A percentile compares a stretch with the other conserved stretches of the same genome.
Conservation (phyloP, 2,329 filamentous ascomycete genomes). For the Penicillium hordei region DNA sequence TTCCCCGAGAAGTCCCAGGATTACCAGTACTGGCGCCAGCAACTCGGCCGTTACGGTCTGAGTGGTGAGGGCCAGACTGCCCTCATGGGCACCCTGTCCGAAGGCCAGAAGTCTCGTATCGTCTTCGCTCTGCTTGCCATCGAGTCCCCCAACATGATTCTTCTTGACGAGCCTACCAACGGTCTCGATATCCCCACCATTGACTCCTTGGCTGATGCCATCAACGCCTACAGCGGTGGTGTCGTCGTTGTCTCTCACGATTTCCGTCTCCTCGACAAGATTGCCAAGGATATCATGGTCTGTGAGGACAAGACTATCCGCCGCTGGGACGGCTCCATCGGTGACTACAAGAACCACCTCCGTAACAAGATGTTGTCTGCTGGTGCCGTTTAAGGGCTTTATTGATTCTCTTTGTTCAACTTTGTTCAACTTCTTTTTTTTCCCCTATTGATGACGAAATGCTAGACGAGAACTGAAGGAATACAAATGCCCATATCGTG, state of each 20-base stretch:
- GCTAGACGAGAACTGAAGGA: slow-evolving; percentile 34
- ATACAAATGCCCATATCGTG: slow-evolving; percentile 20
- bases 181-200: slow-evolving; percentile 98
- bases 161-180: slow-evolving; percentile 98
- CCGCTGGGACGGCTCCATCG: slow-evolving; percentile 84
- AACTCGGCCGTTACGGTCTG: slow-evolving; percentile 92
- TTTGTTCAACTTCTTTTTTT: slow-evolving; percentile 17
- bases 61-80: slow-evolving; percentile 92
- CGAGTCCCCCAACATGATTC: slow-evolving; percentile 93
- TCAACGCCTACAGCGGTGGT: slow-evolving; percentile 94
- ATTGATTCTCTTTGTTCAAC: slow-evolving; percentile 12
- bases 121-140: slow-evolving; percentile 96
- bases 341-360: slow-evolving; percentile 96
- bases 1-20: slow-evolving; percentile 87
- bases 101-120: slow-evolving; percentile 97
- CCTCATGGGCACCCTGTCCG: slow-evolving; percentile 95
- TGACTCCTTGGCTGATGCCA: slow-evolving; percentile 94
- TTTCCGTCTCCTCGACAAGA: slow-evolving; percentile 98
- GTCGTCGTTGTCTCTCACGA: slow-evolving; percentile 98
- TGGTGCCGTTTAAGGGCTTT: slow-evolving; percentile 71
- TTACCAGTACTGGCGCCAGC: slow-evolving; percentile 99
- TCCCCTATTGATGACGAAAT: slow-evolving; percentile 34
- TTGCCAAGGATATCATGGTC: slow-evolving; percentile 98
- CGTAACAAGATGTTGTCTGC: slow-evolving; percentile 96
- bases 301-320: slow-evolving; percentile 97